Evolutionary conservation across 2,329 filamentous ascomycete species (phyloP).

Genomic region (Lachnellula willkommii): DNA sequence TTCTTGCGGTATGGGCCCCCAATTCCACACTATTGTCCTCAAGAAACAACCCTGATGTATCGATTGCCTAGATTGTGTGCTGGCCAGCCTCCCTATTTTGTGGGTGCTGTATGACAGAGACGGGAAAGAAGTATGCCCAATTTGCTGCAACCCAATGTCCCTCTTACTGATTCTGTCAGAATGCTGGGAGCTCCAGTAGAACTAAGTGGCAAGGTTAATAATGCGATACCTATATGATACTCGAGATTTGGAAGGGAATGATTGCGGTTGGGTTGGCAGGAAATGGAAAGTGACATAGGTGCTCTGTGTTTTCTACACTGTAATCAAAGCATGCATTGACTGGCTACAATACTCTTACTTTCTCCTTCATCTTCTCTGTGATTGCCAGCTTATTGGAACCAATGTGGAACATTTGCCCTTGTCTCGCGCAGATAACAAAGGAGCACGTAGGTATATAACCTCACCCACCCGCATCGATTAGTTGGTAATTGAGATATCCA

Average conservation of each 20-base stretch:
- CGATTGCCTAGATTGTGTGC: slow-evolving; percentile 38
- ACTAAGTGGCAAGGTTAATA: slow-evolving; percentile 43
- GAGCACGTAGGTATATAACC: too few relatives aligned
- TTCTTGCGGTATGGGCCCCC: slow-evolving; percentile 41
- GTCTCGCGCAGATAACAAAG: too few relatives aligned
- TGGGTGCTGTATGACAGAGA: slow-evolving; percentile 50
- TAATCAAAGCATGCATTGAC: too few relatives aligned
- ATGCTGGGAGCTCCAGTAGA: slow-evolving; percentile 48
- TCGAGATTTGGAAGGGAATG: background rate
- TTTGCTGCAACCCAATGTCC: background rate
- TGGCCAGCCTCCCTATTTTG: slow-evolving; percentile 52
- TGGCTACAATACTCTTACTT: too few relatives aligned
- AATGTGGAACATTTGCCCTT: too few relatives aligned
- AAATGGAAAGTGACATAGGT: too few relatives aligned
- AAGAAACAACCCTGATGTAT: background rate
- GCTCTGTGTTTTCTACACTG: too few relatives aligned
- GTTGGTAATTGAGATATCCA: too few relatives aligned
- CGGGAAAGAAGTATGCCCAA: slow-evolving; percentile 45
- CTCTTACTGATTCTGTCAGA: slow-evolving; percentile 29
- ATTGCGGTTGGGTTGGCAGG: too few relatives aligned
- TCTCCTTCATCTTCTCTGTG: too few relatives aligned
- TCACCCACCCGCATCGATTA: too few relatives aligned
- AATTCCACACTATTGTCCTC: background rate
- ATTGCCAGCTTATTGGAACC: too few relatives aligned
- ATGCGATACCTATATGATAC: slow-evolving; percentile 43